Evolutionary conservation across 75 land plant species (phyloP).

Genomic region (Picea sitchensis): DNA sequence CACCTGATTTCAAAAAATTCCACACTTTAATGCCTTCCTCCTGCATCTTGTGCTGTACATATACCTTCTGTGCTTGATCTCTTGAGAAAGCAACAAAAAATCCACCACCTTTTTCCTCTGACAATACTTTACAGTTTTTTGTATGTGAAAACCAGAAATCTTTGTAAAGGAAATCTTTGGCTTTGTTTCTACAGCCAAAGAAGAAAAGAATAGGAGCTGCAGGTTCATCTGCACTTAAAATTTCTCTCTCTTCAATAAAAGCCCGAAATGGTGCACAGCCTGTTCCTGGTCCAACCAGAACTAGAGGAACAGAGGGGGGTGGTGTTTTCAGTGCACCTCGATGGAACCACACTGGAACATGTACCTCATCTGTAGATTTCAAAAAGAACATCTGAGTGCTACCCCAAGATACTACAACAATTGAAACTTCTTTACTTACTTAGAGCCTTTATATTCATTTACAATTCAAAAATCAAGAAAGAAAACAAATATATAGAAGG

Average conservation of each 20-base stretch:
- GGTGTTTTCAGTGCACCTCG: constrained; percentile 69
- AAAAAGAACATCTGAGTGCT: background rate
- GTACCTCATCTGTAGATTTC: constrained; percentile 26
- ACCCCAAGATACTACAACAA: background rate
- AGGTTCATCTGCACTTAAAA: constrained; percentile 24
- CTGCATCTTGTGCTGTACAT: constrained; percentile 91
- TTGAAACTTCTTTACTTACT: constrained; percentile 1
- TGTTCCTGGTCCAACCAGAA: constrained; percentile 94
- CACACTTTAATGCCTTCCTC: constrained; percentile 67
- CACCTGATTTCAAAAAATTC: constrained; percentile 57
- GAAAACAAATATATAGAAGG: background rate
- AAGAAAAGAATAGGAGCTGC: constrained; percentile 84
- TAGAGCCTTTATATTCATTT: background rate
- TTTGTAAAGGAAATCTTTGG: constrained; percentile 71
- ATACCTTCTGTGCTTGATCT: constrained; percentile 82
- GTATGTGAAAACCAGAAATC: constrained; percentile 76
- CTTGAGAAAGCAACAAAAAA: constrained; percentile 90
- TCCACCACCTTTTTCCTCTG: constrained; percentile 77
- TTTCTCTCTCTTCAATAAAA: constrained; percentile 71
- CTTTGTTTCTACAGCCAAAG: constrained; percentile 82
- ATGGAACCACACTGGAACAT: constrained; percentile 77
- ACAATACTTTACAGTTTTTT: constrained; percentile 49
- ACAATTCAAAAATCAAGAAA: background rate
- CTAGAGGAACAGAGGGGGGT: constrained; percentile 73
- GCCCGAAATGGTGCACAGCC: constrained; percentile 98